phyloP scores from a whole-genome alignment of 306 rosid genomes.

The Echinosophora koreensis region DNA sequence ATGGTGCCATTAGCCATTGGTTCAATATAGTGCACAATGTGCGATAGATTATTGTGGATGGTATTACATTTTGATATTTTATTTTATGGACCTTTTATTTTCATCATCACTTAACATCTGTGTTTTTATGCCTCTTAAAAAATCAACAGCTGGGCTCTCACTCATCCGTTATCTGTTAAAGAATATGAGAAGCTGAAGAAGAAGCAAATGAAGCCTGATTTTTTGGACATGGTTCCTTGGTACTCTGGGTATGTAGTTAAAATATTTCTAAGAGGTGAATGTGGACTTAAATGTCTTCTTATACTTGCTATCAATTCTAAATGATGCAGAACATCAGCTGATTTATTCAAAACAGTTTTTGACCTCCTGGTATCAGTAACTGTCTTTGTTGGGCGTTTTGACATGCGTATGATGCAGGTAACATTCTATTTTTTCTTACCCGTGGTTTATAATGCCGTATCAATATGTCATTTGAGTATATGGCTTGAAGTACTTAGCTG shows the following conservation, averaged over 20 bases:
- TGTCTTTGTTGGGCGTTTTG: conserved; percentile 98
- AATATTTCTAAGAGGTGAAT: conserved; percentile 34
- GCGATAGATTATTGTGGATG: not conserved
- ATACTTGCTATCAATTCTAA: conserved; percentile 42
- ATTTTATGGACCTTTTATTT: conserved; percentile 28
- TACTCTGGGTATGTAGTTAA: conserved; percentile 81
- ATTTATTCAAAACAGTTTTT: conserved; percentile 97
- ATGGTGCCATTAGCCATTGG: conserved; percentile 20
- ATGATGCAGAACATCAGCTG: conserved; percentile 94
- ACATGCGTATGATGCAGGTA: conserved; percentile 99
- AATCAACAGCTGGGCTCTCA: conserved; percentile 90
- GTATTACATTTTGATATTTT: conserved; percentile 29
- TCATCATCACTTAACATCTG: conserved; percentile 18
- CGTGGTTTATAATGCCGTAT: conserved; percentile 17
- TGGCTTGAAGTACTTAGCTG: conserved; percentile 30
- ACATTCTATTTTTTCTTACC: conserved; percentile 19
- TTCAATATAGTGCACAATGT: conserved; percentile 22
- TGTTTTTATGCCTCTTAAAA: conserved; percentile 41
- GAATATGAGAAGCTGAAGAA: conserved; percentile 82
- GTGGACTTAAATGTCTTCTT: conserved; percentile 42
- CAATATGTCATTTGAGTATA: conserved; percentile 24
- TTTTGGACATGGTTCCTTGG: conserved; percentile 99
- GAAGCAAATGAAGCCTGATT: conserved; percentile 93
- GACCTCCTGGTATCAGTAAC: conserved; percentile 96
- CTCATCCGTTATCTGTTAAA: conserved; percentile 86